Base-by-base conservation (phyloP, 192 early-diverging fungal species). In the Radiomyces spectabilis region DNA sequence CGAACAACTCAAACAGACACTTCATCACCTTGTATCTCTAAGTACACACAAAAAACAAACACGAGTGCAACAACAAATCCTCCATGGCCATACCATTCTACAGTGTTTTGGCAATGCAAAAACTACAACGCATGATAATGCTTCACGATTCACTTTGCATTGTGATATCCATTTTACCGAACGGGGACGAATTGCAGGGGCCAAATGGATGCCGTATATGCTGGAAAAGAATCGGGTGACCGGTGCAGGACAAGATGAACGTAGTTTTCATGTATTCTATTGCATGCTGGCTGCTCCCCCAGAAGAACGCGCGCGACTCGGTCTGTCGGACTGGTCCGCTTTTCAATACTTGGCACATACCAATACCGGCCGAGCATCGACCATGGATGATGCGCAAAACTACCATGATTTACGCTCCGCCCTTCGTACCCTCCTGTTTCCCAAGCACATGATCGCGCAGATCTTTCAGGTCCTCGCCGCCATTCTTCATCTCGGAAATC, bases 201-300 rank as follows among this genome's bases (percentile, higher is more conserved):
- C 86, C 15, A 88, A 88, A 63, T 78, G 83, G 61, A 72, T 95
- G 65, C 85, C 89, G 59, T 94, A 93, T 59, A 78, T 94, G 57
- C 71, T 97, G 19, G 94, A 97, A 54, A 89, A 91, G 70, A 72
- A 64, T 33, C 83, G 93, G 5, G 84, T 97, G 21, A 75, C 85
- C 3, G 65, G 73, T 9, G 76, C 78, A 10, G 59, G 59, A 4
- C 56, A 73, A 30, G 82, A 80, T 51, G 93, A 93, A 53, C 80
- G 87, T 57, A 92, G 83, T 72, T 99, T 94, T 76, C 91, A 97
- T 68, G 83, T 96, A 33, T 93, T 99, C 62, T 94, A 99, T 76
- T 85, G 89, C 57, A 66, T 99, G 27, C 79, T 96, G 5, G 82
- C 93, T 22, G 78, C 77, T 2, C 75, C 83, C 19, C 54, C 70